phyloP scores from a whole-genome alignment of 2,329 filamentous ascomycete genomes.

The Cryphonectria naterciae region DNA sequence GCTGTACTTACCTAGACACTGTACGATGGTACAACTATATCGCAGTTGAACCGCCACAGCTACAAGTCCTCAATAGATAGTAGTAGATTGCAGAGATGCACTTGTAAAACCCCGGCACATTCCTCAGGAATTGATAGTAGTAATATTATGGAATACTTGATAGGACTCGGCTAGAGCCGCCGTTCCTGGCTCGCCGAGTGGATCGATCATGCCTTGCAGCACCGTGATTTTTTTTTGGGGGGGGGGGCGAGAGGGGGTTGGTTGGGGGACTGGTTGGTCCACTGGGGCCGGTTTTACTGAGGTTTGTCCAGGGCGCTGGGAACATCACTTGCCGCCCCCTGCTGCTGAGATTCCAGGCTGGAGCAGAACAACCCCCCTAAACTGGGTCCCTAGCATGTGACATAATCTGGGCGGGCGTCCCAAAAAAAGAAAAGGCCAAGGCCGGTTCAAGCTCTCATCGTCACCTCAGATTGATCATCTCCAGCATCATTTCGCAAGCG shows the following conservation, averaged over 20 bases:
- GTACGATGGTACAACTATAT: neutral
- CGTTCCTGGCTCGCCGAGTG: neutral
- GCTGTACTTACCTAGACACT: neutral
- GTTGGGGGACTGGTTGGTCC: neutral
- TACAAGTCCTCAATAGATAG: neutral
- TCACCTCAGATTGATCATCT: slow-evolving; percentile 26
- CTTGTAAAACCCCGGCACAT: neutral
- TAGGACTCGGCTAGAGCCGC: neutral
- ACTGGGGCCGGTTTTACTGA: neutral
- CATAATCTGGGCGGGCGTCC: neutral
- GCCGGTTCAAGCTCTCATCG: slow-evolving; percentile 9
- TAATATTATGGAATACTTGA: neutral
- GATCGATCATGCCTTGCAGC: neutral
- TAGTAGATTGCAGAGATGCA: neutral
- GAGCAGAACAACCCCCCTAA: neutral
- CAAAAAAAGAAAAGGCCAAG: neutral
- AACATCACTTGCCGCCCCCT: neutral
- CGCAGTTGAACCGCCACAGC: neutral
- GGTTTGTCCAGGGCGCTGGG: neutral
- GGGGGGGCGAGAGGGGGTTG: too few species aligned
- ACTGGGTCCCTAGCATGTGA: neutral
- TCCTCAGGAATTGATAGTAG: neutral
- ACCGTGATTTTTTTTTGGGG: neutral
- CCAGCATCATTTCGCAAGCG: slow-evolving; percentile 22
- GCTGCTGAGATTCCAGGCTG: neutral